Evolutionary conservation across 306 rosid species (phyloP).

Genomic region (Dalbergia cochinchinensis): DNA sequence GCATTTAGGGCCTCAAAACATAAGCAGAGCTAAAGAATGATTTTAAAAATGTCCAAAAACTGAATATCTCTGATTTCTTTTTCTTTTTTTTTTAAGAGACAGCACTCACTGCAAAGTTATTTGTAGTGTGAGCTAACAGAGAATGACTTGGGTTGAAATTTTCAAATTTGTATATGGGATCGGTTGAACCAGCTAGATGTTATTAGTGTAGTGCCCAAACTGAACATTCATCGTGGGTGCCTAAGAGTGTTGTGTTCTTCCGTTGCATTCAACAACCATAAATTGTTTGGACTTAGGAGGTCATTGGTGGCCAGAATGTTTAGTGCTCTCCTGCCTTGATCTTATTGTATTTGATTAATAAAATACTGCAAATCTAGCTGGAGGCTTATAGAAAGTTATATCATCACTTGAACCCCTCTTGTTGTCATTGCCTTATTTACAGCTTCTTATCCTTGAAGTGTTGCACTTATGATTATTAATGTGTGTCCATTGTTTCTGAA

Average conservation of each 20-base stretch:
- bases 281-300: slow-evolving; percentile 23
- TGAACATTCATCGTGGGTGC: neutral
- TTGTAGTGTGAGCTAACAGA: neutral
- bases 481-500: neutral
- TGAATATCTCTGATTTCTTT: slow-evolving; percentile 9
- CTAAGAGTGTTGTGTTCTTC: slow-evolving; percentile 9
- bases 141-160: slow-evolving; percentile 29
- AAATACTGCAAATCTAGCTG: slow-evolving; percentile 25
- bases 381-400: slow-evolving; percentile 13
- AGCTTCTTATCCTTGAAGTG: slow-evolving; percentile 18
- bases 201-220: neutral
- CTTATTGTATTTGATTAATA: slow-evolving; percentile 10
- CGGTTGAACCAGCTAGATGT: slow-evolving; percentile 5
- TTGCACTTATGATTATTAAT: slow-evolving; percentile 25
- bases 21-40: slow-evolving; percentile 15
- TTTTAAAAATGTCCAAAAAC: neutral
- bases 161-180: slow-evolving; percentile 17
- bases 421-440: neutral
- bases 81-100: slow-evolving; percentile 12
- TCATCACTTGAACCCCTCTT: slow-evolving; percentile 30
- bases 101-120: neutral
- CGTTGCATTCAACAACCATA: slow-evolving; percentile 15
- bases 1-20: slow-evolving; percentile 19
- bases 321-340: slow-evolving; percentile 31
- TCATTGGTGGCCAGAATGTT: slow-evolving; percentile 10